Evolutionary conservation across 2,329 filamentous ascomycete species (phyloP), one percentile per base, ranked within the genome.

Genomic region (Fusarium decemcellulare): DNA sequence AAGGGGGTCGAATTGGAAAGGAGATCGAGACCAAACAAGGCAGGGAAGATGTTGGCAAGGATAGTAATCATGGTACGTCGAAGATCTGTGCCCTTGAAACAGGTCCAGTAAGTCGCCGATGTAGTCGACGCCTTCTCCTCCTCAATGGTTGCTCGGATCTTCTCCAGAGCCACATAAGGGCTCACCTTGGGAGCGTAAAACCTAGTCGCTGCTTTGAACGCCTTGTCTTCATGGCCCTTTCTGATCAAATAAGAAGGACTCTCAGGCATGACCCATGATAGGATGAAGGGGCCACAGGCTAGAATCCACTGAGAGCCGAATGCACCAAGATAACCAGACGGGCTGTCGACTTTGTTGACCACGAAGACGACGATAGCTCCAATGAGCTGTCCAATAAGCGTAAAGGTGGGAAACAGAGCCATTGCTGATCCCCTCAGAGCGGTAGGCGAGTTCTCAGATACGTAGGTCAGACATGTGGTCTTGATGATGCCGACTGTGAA

Each of bases 21-120:
- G 4, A 86, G 73, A 6, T 81, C 76, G 8, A 85, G 68, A 0
- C 84, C 84, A 59, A 85, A 85, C 2, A 84, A 61, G 14, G 78
- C 74, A 0, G 83, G 81, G 9, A 85, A 63, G 4, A 79, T 64
- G 27, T 80, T 80, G 7, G 81, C 81, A 50, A 84, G 80, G 8
- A 77, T 67, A 46, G 79, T 75, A 10, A 83, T 80, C 14, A 79
- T 32, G 0, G 81, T 83, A 4, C 82, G 72, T 3, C 81, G 72
- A 2, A 79, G 73, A 60, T 86, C 80, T 4, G 76, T 72, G 6
- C 78, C 78, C 4, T 76, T 77, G 69, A 86, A 84, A 59, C 80
- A 83, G 62, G 82, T 78, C 43, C 69, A 57, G 57, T 85, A 86
- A 0, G 79, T 81, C 1, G 61, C 72, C 1, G 77, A 72, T 6